Evolutionary conservation across 768 basidiomycete genomes (phyloP).

Genomic region (Naematelia encephala): DNA sequence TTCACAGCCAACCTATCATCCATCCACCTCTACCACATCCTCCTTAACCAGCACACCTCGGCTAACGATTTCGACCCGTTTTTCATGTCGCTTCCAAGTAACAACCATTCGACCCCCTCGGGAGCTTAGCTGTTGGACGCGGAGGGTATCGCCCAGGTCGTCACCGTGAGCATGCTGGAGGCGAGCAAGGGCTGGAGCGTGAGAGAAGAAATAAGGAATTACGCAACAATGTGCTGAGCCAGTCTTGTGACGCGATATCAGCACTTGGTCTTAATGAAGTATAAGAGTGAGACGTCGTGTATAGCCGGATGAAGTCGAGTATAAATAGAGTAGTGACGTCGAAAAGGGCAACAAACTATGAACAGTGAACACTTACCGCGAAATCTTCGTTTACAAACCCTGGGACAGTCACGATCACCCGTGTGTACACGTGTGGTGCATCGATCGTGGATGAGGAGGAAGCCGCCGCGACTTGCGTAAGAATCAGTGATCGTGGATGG

Average conservation of each 20-base stretch:
- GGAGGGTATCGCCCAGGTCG: not conserved
- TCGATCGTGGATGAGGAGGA: not conserved
- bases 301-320: not conserved
- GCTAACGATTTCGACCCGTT: constrained; percentile 16
- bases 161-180: not conserved
- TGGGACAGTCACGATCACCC: constrained; percentile 10
- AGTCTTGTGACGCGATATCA: constrained; percentile 9
- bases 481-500: constrained; percentile 3
- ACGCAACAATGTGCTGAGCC: constrained; percentile 22
- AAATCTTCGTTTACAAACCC: constrained; percentile 15
- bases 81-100: constrained; percentile 11
- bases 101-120: constrained; percentile 11
- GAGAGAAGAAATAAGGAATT: constrained; percentile 18
- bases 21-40: constrained; percentile 5
- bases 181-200: constrained; percentile 1
- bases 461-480: constrained; percentile 12
- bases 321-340: not conserved
- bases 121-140: constrained; percentile 13
- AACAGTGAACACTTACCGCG: constrained; percentile 9
- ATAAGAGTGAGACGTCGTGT: too few species aligned
- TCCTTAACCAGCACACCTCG: constrained; percentile 6
- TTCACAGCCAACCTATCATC: not conserved
- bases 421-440: constrained; percentile 14
- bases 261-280: too few species aligned
- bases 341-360: not conserved